These are phyloP conservation scores for Phytophthora chlamydospora DNA, from an alignment of 352 stramenopile species.

Conservation along the genomic window DNA sequence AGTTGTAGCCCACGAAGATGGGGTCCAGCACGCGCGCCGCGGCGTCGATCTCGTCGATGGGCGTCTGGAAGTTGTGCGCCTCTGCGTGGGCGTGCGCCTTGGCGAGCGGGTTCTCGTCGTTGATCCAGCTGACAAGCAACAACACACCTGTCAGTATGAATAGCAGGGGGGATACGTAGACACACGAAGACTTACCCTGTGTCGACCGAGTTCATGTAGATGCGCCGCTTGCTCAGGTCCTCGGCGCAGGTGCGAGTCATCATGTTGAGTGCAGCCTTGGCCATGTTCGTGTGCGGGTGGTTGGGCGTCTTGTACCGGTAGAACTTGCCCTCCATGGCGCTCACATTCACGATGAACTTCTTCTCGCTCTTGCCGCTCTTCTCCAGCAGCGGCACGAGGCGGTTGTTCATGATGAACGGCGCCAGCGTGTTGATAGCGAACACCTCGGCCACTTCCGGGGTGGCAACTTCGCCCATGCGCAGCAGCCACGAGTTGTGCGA, in stretches of 20 bases:
- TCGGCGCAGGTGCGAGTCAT: slow-evolving; percentile 97
- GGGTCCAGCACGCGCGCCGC: slow-evolving; percentile 95
- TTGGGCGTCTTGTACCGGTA: slow-evolving; percentile 97
- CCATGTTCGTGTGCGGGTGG: slow-evolving; percentile 98
- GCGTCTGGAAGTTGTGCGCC: slow-evolving; percentile 95
- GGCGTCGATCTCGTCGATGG: slow-evolving; percentile 98
- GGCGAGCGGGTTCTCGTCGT: slow-evolving; percentile 97
- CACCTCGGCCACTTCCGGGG: slow-evolving; percentile 85
- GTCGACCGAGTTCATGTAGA: slow-evolving; percentile 99
- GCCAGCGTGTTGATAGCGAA: slow-evolving; percentile 96
- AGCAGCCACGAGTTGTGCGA: slow-evolving; percentile 96
- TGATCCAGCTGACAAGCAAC: slow-evolving; percentile 92
- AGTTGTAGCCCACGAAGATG: slow-evolving; percentile 91
- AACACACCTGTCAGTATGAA: slow-evolving; percentile 3
- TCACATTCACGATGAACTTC: slow-evolving; percentile 98
- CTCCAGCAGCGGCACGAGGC: slow-evolving; percentile 90
- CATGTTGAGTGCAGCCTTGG: slow-evolving; percentile 98
- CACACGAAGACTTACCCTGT: slow-evolving; percentile 79
- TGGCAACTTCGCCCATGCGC: slow-evolving; percentile 94
- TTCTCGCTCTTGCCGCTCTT: slow-evolving; percentile 56
- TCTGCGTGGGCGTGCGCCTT: slow-evolving; percentile 92
- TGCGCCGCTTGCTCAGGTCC: slow-evolving; percentile 93
- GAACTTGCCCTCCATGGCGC: slow-evolving; percentile 98
- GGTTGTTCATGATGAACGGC: slow-evolving; percentile 97
- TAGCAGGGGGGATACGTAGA: slow-evolving; percentile 5